Evolutionary conservation across 768 basidiomycete genomes (phyloP).

Genomic region (Mycena crocata): DNA sequence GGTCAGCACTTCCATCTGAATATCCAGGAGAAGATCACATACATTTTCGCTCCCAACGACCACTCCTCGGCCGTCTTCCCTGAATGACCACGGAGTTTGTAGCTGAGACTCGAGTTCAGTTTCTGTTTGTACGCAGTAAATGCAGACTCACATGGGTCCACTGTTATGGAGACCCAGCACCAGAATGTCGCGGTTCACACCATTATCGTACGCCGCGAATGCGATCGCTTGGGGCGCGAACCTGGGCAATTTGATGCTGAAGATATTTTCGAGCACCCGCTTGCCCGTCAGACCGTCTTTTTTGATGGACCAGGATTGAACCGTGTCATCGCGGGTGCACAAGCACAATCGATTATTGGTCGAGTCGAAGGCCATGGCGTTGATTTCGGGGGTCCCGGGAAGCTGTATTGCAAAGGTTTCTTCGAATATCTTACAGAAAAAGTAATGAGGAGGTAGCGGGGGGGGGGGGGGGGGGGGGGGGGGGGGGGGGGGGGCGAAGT

Average conservation of each 20-base stretch:
- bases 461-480: too few species aligned
- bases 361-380: constrained; percentile 15
- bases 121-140: not conserved
- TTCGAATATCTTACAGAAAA: constrained; percentile 12
- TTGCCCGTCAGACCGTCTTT: constrained; percentile 15
- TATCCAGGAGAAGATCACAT: not conserved
- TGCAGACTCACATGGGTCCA: constrained; percentile 10
- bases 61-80: not conserved
- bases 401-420: constrained; percentile 15
- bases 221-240: constrained; percentile 10
- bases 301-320: constrained; percentile 11
- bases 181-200: constrained; percentile 12
- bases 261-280: constrained; percentile 3
- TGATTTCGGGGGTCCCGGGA: constrained; percentile 6
- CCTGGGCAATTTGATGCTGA: constrained; percentile 4
- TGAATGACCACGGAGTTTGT: constrained; percentile 3
- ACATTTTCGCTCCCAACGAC: constrained; percentile 3
- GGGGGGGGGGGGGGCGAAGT: too few species aligned
- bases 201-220: constrained; percentile 7
- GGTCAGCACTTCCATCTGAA: not conserved
- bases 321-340: constrained; percentile 8
- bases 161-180: constrained; percentile 6
- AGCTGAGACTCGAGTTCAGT: not conserved
- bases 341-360: constrained; percentile 14
- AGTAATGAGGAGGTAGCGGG: constrained; percentile 9